Base-by-base conservation (phyloP, 1,284 basidiomycete genomes). In the Ganoderma resinaceum region DNA sequence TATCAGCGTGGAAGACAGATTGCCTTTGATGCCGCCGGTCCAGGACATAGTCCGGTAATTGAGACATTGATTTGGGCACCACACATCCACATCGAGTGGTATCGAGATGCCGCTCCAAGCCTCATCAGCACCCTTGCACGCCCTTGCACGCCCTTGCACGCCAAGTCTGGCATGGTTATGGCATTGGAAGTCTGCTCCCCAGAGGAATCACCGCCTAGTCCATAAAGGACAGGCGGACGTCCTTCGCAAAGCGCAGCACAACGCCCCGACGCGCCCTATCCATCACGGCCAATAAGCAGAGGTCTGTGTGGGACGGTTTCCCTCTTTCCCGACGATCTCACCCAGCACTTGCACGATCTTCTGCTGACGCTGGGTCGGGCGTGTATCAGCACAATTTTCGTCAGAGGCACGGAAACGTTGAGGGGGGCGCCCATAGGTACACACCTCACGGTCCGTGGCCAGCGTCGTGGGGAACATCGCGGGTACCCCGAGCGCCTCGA, bases 391-490 rank as follows among this genome's bases (percentile, higher is more conserved):
- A 66, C 29, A 23, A 26, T 55, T 62, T 67, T 43, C 38, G 4
- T 26, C 49, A 26, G 20, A 61, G 62, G 53, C n/a, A 62, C 65
- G 23, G n/a, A n/a, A 20, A 65, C 42, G 40, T 20, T 20, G 1
- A 8, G 18, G 20, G 20, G 69, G 72, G 37, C 61, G 46, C 20
- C 61, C 83, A 71, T 76, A n/a, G n/a, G n/a, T n/a, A 38, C 37
- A 12, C 37, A 91, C 92, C 84, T 93, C 85, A 80, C 84, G 79
- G 73, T 89, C 86, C 11, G 80, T 73, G 46, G 74, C 74, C 55
- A 83, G 82, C 42, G 76, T 78, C 1, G 89, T 89, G 18, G 82
- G 77, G 77, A 87, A 92, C 90, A 95, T 94, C 2, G 87, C 83
- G 18, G 93, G 93, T 16, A 94, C 86, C 49, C 84, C 82, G 43